These are phyloP conservation scores for Durusdinium trenchii DNA, from an alignment of 73 alveolate species.

Conservation along the genomic window DNA sequence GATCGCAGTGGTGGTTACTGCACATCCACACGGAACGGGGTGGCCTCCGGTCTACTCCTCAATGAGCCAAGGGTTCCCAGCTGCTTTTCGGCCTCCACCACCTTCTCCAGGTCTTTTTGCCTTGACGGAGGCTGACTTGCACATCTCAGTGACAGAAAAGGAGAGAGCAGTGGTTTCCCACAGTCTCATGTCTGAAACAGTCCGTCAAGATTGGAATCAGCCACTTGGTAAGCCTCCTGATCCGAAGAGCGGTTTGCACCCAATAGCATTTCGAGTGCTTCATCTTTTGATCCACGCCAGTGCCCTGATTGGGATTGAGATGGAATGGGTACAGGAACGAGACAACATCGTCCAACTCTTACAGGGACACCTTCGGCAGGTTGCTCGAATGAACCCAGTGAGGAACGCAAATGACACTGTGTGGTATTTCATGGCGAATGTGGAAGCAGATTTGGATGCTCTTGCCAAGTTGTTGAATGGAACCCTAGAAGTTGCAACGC, in stretches of 20 bases:
- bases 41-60: not conserved
- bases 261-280: slow-evolving; percentile 46
- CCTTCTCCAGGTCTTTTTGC: slow-evolving; percentile 67
- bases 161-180: slow-evolving; percentile 22
- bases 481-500: slow-evolving; percentile 20
- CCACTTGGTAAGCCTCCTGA: slow-evolving; percentile 65
- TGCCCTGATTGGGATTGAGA: not conserved
- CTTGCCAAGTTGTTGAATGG: slow-evolving; percentile 42
- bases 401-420: slow-evolving; percentile 61
- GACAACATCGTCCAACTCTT: slow-evolving; percentile 20
- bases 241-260: slow-evolving; percentile 1
- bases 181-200: slow-evolving; percentile 43
- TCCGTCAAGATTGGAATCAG: slow-evolving; percentile 57
- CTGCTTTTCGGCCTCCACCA: slow-evolving; percentile 14
- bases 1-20: slow-evolving; percentile 37
- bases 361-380: slow-evolving; percentile 30
- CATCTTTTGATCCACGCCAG: slow-evolving; percentile 65
- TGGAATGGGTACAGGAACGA: slow-evolving; percentile 44
- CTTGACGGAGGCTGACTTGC: slow-evolving; percentile 57
- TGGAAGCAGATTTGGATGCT: slow-evolving; percentile 54
- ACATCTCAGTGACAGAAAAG: slow-evolving; percentile 1
- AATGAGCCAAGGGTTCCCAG: not conserved
- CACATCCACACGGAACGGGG: slow-evolving; percentile 22
- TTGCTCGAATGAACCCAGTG: slow-evolving; percentile 45
- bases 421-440: slow-evolving; percentile 66